Evolutionary conservation across 495 filamentous ascomycete genomes (phyloP), one percentile per base, ranked within the genome.

Genomic region (Parachaetomium inaequale): DNA sequence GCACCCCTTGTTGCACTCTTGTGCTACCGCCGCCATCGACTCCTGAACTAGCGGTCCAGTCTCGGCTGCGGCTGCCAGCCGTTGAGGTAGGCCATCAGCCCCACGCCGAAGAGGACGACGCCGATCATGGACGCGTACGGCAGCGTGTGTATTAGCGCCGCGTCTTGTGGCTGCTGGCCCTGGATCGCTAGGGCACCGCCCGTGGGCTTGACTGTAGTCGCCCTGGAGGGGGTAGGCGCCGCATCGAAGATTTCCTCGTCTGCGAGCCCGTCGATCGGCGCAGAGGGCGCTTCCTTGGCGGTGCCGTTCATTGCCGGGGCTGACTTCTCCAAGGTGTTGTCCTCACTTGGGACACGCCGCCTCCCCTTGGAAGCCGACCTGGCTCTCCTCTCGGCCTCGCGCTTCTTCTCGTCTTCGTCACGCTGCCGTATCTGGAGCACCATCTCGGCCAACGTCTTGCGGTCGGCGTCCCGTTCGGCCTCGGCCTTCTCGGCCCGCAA

Each of bases 81-180:
- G 72, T 98, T 98, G 64, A 98, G 79, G 76, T 91, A 96, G 46
- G 90, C 90, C 94, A 98, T 98, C 53, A 97, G 72, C 31, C 91
- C 89, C 69, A 96, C 87, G 17, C 94, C 94, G 64, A 97, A 73
- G 50, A 96, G 74, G 53, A 98, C 91, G 6, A 98, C 93, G 7
- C 91, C 89, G 25, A 96, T 75, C 78, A 96, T 92, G 7, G 88
- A 91, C 34, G 88, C 89, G 67, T 92, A 96, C 23, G 94, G 94
- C 57, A 87, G 84, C 63, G 86, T 84, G 32, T 91, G 84, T 61
- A 85, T 78, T 53, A 91, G 64, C 65, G 74, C 63, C 45, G 69
- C 68, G 38, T 79, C 72, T n/a, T 66, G 68, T 19, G 64, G 60
- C 45, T 69, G 58, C 45, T 68, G 58, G n/a, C 64, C 58, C 40